phyloP scores from a whole-genome alignment of 2,329 filamentous ascomycete species.

The Elsinoe arachidis region DNA sequence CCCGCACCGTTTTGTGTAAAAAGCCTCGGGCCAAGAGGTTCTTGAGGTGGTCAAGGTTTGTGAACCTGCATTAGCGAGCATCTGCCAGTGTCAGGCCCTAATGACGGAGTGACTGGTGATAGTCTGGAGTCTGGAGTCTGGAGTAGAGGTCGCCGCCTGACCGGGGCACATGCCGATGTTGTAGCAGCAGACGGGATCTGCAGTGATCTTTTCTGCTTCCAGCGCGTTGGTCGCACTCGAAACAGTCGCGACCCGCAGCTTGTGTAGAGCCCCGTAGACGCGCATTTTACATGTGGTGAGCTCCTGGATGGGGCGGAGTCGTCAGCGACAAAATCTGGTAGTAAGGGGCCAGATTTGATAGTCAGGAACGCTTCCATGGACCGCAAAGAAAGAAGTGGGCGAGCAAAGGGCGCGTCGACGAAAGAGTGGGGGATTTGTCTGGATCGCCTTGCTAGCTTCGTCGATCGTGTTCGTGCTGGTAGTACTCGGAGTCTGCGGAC shows the following conservation, averaged over 20 bases:
- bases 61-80: conserved; percentile 10
- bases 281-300: no score
- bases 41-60: background rate
- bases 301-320: background rate
- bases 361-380: background rate
- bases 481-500: background rate
- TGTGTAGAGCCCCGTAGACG: no score
- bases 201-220: background rate
- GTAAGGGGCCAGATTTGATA: background rate
- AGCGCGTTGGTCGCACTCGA: background rate
- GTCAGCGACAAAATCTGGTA: background rate
- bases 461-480: background rate
- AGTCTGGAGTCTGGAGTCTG: no score
- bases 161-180: background rate
- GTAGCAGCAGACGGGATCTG: background rate
- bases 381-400: background rate
- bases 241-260: background rate
- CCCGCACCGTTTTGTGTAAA: background rate
- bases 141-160: background rate
- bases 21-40: background rate
- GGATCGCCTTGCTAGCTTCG: background rate
- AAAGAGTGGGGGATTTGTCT: background rate
- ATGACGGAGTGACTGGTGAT: background rate
- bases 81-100: background rate
- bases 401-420: background rate